A percentile compares a stretch with the other conserved stretches of the same genome.
These are phyloP conservation scores for Aspergillus eucalypticola DNA, from an alignment of 2,329 filamentous ascomycete genomes.

Conservation along the genomic window DNA sequence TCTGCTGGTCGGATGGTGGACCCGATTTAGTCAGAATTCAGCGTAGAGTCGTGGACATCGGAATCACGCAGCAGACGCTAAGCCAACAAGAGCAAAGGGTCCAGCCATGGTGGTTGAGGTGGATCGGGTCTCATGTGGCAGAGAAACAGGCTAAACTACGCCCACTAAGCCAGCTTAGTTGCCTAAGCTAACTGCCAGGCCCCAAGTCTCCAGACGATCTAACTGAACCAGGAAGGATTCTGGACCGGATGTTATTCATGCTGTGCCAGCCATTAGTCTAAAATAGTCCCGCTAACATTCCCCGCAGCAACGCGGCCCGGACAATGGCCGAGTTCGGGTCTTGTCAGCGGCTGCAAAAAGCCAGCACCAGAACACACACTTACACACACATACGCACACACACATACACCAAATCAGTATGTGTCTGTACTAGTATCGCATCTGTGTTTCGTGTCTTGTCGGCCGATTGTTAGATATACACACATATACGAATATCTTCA, in stretches of 20 bases:
- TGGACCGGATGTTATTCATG: slow-evolving; percentile 17
- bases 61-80: slow-evolving; percentile 1
- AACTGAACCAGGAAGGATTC: slow-evolving; percentile 28
- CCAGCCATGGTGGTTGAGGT: slow-evolving; percentile 12
- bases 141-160: slow-evolving; percentile 13
- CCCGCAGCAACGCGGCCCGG: slow-evolving; percentile 22
- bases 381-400: too few relatives aligned
- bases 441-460: background rate
- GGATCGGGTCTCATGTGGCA: slow-evolving; percentile 22
- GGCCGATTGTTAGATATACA: too few relatives aligned
- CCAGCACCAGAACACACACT: background rate
- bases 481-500: background rate
- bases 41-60: background rate
- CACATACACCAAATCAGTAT: background rate
- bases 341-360: slow-evolving; percentile 11
- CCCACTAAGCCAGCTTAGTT: slow-evolving; percentile 11
- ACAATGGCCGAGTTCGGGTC: slow-evolving; percentile 17
- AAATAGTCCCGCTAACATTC: slow-evolving; percentile 6
- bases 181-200: slow-evolving; percentile 13
- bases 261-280: background rate
- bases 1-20: slow-evolving; percentile 15
- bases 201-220: slow-evolving; percentile 5
- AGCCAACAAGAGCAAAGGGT: slow-evolving; percentile 11
- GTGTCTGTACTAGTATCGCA: background rate
- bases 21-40: slow-evolving; percentile 3